Evolutionary conservation across 2,329 filamentous ascomycete genomes (phyloP).

Genomic region (Davidsoniella neocaledoniae): DNA sequence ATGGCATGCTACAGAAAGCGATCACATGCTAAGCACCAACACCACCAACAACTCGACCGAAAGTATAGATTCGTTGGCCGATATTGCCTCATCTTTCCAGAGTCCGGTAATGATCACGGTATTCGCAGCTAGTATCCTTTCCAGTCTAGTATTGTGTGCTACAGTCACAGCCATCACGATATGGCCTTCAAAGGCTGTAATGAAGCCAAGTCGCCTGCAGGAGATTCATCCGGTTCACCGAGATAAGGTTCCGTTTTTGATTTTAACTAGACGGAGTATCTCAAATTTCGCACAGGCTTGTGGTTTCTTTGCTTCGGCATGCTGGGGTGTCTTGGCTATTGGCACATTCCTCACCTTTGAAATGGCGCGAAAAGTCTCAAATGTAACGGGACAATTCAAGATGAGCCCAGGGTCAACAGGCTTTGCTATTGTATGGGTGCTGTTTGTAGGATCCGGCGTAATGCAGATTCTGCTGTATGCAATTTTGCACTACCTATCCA

Average conservation of each 20-base stretch:
- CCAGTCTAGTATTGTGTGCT: not conserved
- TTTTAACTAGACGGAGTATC: constrained; percentile 1
- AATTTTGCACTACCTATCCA: not conserved
- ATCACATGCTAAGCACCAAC: not conserved
- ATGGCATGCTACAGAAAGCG: not conserved
- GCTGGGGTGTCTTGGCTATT: constrained; percentile 3
- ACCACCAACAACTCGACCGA: not conserved
- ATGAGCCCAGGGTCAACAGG: not conserved
- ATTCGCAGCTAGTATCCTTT: not conserved
- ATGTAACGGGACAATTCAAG: not conserved
- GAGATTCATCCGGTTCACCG: constrained; percentile 4
- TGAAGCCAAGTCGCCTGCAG: not conserved
- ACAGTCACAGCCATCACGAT: not conserved
- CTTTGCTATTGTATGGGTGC: constrained; percentile 2
- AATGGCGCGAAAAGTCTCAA: not conserved
- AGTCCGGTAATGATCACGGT: not conserved
- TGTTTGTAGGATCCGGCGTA: not conserved
- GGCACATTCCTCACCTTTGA: constrained; percentile 1
- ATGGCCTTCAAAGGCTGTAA: not conserved
- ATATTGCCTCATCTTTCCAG: constrained; percentile 1
- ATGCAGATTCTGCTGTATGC: constrained; percentile 3
- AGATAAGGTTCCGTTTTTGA: constrained; percentile 3
- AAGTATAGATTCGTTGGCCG: not conserved
- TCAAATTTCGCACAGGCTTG: not conserved
- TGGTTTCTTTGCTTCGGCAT: constrained; percentile 3